Base-by-base conservation (phyloP, 1,139 yeast species). In the Martiniozyma asiatica region DNA sequence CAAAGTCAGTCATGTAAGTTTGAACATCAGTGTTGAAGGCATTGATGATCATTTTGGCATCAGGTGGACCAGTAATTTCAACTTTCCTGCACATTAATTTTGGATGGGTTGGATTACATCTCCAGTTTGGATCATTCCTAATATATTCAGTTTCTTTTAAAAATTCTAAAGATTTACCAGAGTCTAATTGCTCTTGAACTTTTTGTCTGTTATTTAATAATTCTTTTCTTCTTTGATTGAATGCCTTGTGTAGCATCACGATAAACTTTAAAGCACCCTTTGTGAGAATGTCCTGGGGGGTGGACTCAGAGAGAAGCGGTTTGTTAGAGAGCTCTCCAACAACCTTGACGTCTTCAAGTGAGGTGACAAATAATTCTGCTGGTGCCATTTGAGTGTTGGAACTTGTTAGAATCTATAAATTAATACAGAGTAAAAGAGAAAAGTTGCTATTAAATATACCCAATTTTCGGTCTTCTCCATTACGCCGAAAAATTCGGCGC, bases 1-100 rank as follows among this genome's bases (percentile, higher is more conserved):
- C 96, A 47, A 85, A 81, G 60, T 85, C 97, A 27, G 92, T 77
- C 96, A 85, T 85, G 57, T 85, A 85, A 29, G 94, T 82, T 51
- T 80, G 84, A 27, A 85, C 95, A 35, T 72, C 71, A 4, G 94
- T 74, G 61, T 85, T 85, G 51, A 85, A 69, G 13, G 96, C 96
- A 52, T 85, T 85, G 54, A 85, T 79, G 43, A 85, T 78, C 96
- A 85, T 85, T 56, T 85, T 85, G 44, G 95, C 73, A 55, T 79
- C 87, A 34, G 82, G 80, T 20, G 95, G 95, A 27, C 95, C 94
- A 20, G 94, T 84, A 55, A 84, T 81, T 58, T 84, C 94, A 27
- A 44, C 48, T 31, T 48, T 48, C 36, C 53, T 44, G 19, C 43
- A 40, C 27, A 45, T 45, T 29, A 49, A 33, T 30, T 47, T 47